Evolutionary conservation across 2,329 filamentous ascomycete genomes (phyloP).

Genomic region (Phialophora chinensis): DNA sequence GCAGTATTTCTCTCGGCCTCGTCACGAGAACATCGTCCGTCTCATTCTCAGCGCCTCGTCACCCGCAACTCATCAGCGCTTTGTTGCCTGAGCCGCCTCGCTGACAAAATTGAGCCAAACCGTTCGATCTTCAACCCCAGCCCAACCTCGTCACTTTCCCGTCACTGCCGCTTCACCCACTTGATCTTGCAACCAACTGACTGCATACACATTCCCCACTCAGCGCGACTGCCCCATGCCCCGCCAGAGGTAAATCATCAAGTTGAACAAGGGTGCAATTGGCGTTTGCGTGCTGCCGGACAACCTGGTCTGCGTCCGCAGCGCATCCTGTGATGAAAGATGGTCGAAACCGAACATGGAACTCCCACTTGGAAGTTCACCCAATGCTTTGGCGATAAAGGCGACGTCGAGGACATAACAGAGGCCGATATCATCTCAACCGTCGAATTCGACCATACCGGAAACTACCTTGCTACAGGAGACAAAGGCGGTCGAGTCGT

Average conservation of each 20-base stretch:
- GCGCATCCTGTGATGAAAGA: constrained; percentile 61
- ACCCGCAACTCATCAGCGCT: constrained; percentile 21
- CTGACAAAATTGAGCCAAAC: constrained; percentile 29
- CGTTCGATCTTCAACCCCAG: constrained; percentile 10
- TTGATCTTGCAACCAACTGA: constrained; percentile 1
- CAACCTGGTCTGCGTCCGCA: constrained; percentile 13
- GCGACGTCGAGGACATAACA: constrained; percentile 98
- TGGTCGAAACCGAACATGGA: constrained; percentile 95
- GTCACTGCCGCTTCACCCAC: constrained; percentile 19
- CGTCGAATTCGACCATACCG: constrained; percentile 60
- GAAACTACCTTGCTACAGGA: constrained; percentile 59
- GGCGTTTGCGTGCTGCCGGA: constrained; percentile 23
- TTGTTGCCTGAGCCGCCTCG: constrained; percentile 29
- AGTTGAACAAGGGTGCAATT: constrained; percentile 30
- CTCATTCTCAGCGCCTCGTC: constrained; percentile 11
- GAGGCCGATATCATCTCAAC: constrained; percentile 68
- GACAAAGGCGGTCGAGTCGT: constrained; percentile 60
- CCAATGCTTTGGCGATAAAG: constrained; percentile 99
- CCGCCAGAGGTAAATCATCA: constrained; percentile 19
- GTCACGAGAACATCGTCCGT: constrained; percentile 23
- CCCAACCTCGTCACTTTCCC: constrained; percentile 20
- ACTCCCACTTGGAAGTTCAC: constrained; percentile 99
- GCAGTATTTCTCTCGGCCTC: constrained; percentile 14
- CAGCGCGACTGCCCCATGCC: constrained; percentile 32
- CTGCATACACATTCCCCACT: constrained; percentile 2